phyloP scores from a whole-genome alignment of 495 filamentous ascomycete genomes.

The Lophiotrema nucula region DNA sequence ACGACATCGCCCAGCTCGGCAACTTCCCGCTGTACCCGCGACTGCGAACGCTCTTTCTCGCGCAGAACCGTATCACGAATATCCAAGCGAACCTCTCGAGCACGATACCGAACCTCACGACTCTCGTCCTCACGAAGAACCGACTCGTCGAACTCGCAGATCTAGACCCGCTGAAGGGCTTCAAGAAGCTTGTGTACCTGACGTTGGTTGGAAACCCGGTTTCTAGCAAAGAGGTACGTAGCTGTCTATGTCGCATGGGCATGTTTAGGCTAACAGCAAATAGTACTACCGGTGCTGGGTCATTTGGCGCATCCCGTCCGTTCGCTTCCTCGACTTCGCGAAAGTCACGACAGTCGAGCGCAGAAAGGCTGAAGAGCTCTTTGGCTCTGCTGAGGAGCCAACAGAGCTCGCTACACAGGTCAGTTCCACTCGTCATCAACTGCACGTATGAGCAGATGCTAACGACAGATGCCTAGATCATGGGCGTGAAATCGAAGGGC shows the following conservation, averaged over 20 bases:
- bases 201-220: conserved; percentile 84
- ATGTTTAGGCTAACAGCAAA: neutral
- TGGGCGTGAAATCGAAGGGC: conserved; percentile 77
- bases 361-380: conserved; percentile 69
- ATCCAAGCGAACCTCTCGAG: conserved; percentile 73
- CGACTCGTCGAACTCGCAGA: conserved; percentile 59
- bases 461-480: too few species aligned
- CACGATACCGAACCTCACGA: conserved; percentile 73
- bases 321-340: conserved; percentile 90
- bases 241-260: neutral
- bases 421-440: too few species aligned
- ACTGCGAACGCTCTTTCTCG: conserved; percentile 79
- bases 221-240: conserved; percentile 81
- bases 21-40: conserved; percentile 96
- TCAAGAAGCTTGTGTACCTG: conserved; percentile 72
- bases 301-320: conserved; percentile 76
- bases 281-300: conserved; percentile 92
- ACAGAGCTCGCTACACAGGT: conserved; percentile 63
- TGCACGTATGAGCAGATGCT: too few species aligned
- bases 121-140: conserved; percentile 67
- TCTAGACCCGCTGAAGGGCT: conserved; percentile 74
- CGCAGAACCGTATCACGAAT: conserved; percentile 78
- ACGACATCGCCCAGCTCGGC: conserved; percentile 82
- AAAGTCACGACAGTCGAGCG: conserved; percentile 89
- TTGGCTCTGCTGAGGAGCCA: conserved; percentile 73